Evolutionary conservation across 2,329 filamentous ascomycete genomes (phyloP).

Genomic region (Domatiomyces catenatus): DNA sequence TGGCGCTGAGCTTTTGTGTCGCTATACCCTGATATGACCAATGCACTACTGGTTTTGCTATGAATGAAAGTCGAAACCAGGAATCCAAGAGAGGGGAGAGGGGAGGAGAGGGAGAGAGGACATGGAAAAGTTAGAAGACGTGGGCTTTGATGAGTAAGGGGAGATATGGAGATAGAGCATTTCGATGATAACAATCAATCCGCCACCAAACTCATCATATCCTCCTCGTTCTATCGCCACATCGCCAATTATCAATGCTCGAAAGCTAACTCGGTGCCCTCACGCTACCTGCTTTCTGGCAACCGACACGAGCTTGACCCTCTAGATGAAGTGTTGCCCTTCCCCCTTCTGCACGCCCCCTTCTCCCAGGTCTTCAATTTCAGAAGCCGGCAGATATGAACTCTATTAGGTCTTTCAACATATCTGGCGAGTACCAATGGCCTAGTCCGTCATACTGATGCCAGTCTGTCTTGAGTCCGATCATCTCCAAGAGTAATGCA

Average conservation of each 20-base stretch:
- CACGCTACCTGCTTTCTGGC: not conserved
- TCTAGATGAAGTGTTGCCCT: not conserved
- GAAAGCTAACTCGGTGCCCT: not conserved
- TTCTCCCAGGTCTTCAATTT: not conserved
- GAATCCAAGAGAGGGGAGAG: not conserved
- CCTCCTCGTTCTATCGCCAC: too few species aligned
- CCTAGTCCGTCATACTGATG: slow-evolving; percentile 28
- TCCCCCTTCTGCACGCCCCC: not conserved
- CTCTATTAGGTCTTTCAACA: slow-evolving; percentile 26
- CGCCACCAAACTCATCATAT: too few species aligned
- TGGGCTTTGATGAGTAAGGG: too few species aligned
- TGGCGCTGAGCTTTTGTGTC: too few species aligned
- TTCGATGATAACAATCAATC: too few species aligned
- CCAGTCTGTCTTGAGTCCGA: slow-evolving; percentile 25
- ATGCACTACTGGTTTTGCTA: too few species aligned
- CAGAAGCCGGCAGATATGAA: slow-evolving; percentile 18
- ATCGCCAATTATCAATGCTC: not conserved
- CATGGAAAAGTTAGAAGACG: too few species aligned
- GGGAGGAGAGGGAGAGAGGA: too few species aligned
- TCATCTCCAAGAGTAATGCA: slow-evolving; percentile 20
- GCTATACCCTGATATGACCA: too few species aligned
- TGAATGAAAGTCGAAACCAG: not conserved
- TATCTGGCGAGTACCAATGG: slow-evolving; percentile 32
- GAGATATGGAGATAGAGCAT: too few species aligned
- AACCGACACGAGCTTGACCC: not conserved